Conservation (phyloP, 148 eudicot species). For the Chenopodium formosanum region DNA sequence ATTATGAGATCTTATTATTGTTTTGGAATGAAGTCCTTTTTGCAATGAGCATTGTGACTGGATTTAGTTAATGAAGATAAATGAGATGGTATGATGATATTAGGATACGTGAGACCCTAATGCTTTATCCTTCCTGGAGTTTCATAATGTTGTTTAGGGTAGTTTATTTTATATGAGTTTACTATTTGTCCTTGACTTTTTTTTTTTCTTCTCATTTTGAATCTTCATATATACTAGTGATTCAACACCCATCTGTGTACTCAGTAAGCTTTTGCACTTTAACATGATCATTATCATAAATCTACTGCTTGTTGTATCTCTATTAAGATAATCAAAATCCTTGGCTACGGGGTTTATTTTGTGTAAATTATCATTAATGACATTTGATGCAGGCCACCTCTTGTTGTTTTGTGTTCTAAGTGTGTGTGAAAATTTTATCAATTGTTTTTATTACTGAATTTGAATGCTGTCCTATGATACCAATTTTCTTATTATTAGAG, state of each 20-base stretch:
- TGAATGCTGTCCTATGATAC: not conserved
- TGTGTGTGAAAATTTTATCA: not conserved
- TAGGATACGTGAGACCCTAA: not conserved
- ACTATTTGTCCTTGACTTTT: not conserved
- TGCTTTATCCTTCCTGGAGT: not conserved
- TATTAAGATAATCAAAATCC: not conserved
- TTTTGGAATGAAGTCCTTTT: not conserved
- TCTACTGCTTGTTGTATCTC: not conserved
- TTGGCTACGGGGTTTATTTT: not conserved
- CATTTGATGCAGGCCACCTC: not conserved
- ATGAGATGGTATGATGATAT: not conserved
- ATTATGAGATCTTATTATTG: not conserved
- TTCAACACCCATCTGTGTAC: not conserved
- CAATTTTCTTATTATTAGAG: slow-evolving; percentile 11
- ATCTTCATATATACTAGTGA: not conserved
- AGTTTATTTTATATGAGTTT: not conserved
- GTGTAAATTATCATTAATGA: not conserved
- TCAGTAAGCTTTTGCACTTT: not conserved
- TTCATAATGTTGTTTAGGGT: not conserved
- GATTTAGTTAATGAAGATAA: not conserved
- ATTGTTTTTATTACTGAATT: slow-evolving; percentile 7
- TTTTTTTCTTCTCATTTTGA: not conserved
- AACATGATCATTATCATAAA: not conserved
- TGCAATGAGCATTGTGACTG: not conserved
- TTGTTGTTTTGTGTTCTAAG: not conserved